Evolutionary conservation across 2,329 filamentous ascomycete genomes (phyloP).

Genomic region (Alternaria burnsii): DNA sequence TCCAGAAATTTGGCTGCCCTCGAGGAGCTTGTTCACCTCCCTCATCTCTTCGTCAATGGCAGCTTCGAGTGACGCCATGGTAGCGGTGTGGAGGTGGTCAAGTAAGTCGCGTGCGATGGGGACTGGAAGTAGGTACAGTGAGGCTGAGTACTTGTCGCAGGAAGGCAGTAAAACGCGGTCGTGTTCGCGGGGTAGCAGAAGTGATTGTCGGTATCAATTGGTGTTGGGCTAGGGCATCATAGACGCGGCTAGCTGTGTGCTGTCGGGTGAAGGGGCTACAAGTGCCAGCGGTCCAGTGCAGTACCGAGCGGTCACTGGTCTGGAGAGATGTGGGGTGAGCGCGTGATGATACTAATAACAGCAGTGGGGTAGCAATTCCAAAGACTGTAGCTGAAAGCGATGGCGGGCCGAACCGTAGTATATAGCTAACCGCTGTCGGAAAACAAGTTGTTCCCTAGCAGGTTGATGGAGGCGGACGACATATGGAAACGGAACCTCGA

Average conservation of each 20-base stretch:
- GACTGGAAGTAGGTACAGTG: neutral
- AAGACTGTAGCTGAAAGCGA: conserved; percentile 31
- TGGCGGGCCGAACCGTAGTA: conserved; percentile 35
- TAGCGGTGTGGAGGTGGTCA: conserved; percentile 15
- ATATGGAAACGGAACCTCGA: conserved; percentile 41
- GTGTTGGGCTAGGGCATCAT: conserved; percentile 33
- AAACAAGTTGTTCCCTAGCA: conserved; percentile 48
- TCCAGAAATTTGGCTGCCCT: conserved; percentile 54
- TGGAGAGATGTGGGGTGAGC: conserved; percentile 25
- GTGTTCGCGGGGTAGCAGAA: conserved; percentile 31
- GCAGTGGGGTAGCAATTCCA: conserved; percentile 39
- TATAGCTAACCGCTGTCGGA: conserved; percentile 48
- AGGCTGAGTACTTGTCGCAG: conserved; percentile 5
- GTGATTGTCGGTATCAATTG: conserved; percentile 25
- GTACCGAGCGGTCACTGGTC: conserved; percentile 17
- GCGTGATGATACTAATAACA: conserved; percentile 28
- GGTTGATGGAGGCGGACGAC: conserved; percentile 46
- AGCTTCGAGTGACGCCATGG: conserved; percentile 75
- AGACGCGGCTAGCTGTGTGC: conserved; percentile 11
- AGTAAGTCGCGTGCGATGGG: conserved; percentile 18
- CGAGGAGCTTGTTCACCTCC: conserved; percentile 75
- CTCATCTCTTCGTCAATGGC: conserved; percentile 79
- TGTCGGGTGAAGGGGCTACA: conserved; percentile 18
- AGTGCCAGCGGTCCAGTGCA: conserved; percentile 15
- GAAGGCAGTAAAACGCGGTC: conserved; percentile 16